phyloP scores from a whole-genome alignment of 371 early-diverging fungal species.

The Dichotomocladium elegans region DNA sequence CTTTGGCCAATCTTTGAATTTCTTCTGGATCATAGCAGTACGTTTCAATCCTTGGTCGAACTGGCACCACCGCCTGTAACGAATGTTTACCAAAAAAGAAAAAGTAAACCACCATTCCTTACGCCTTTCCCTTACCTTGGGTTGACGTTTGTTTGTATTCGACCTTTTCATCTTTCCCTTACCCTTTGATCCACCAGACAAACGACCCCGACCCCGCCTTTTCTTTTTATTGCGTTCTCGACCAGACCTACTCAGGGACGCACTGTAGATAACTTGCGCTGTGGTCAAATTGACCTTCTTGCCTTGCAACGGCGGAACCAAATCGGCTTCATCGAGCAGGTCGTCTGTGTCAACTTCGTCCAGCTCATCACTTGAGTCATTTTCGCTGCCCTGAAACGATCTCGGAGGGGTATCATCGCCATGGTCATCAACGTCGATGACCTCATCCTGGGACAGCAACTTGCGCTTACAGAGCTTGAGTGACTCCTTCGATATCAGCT shows the following conservation, averaged over 20 bases:
- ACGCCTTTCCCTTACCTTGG: too few relatives aligned
- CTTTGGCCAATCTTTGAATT: slow-evolving; percentile 40
- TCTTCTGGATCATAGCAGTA: slow-evolving; percentile 34
- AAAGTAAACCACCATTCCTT: too few relatives aligned
- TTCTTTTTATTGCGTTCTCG: too few relatives aligned
- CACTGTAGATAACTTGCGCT: too few relatives aligned
- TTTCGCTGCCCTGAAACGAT: neutral
- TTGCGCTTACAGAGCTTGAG: slow-evolving; percentile 7
- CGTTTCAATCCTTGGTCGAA: slow-evolving; percentile 4
- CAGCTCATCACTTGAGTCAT: slow-evolving; percentile 7
- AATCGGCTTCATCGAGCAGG: slow-evolving; percentile 8
- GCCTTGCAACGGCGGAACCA: slow-evolving; percentile 7
- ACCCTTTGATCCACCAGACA: too few relatives aligned
- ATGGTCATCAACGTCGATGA: neutral
- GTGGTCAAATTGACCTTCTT: slow-evolving; percentile 4
- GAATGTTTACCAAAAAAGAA: neutral
- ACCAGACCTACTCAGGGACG: too few relatives aligned
- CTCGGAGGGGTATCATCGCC: slow-evolving; percentile 1
- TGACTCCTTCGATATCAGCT: slow-evolving; percentile 5
- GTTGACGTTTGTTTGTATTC: slow-evolving; percentile 2
- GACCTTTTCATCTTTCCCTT: neutral
- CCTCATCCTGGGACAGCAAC: slow-evolving; percentile 1
- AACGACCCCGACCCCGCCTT: too few relatives aligned
- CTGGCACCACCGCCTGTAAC: neutral
- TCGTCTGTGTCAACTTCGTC: slow-evolving; percentile 18